Evolutionary conservation across 345 rosid genomes (phyloP).

Genomic region (Eucalyptus regnans): DNA sequence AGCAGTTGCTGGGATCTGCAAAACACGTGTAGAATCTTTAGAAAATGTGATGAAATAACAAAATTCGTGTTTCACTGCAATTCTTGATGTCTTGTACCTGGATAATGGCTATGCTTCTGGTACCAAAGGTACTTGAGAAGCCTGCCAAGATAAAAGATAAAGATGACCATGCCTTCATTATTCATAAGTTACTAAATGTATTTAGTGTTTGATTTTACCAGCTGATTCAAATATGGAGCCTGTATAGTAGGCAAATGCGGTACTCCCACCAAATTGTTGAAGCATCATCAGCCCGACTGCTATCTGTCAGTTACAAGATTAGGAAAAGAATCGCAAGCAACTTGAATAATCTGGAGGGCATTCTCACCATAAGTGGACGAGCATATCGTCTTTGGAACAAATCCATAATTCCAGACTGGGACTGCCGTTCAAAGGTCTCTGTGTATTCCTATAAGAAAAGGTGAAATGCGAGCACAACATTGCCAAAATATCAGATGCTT

Average conservation of each 20-base stretch:
- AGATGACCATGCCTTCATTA: not conserved
- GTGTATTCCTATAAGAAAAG: slow-evolving; percentile 10
- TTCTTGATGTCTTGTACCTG: not conserved
- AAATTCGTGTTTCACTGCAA: not conserved
- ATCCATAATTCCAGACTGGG: slow-evolving; percentile 9
- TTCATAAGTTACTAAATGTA: not conserved
- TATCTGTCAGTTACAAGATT: slow-evolving; percentile 6
- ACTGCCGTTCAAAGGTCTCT: slow-evolving; percentile 1
- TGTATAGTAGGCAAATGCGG: slow-evolving; percentile 29
- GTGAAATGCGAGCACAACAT: not conserved
- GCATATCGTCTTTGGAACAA: slow-evolving; percentile 22
- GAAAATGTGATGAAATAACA: not conserved
- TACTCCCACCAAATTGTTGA: slow-evolving; percentile 35
- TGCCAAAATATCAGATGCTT: not conserved
- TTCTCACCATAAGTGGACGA: not conserved
- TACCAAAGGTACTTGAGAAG: slow-evolving; percentile 1
- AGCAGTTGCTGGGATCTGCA: slow-evolving; percentile 2
- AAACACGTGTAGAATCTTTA: not conserved
- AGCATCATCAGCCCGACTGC: slow-evolving; percentile 42
- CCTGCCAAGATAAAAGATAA: not conserved
- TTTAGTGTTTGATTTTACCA: slow-evolving; percentile 6
- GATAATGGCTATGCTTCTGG: not conserved
- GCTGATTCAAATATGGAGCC: slow-evolving; percentile 34
- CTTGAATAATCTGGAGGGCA: not conserved
- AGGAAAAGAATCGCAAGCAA: not conserved